Evolutionary conservation across 441 rosid genomes (phyloP).

Genomic region (Erodium moschatum): DNA sequence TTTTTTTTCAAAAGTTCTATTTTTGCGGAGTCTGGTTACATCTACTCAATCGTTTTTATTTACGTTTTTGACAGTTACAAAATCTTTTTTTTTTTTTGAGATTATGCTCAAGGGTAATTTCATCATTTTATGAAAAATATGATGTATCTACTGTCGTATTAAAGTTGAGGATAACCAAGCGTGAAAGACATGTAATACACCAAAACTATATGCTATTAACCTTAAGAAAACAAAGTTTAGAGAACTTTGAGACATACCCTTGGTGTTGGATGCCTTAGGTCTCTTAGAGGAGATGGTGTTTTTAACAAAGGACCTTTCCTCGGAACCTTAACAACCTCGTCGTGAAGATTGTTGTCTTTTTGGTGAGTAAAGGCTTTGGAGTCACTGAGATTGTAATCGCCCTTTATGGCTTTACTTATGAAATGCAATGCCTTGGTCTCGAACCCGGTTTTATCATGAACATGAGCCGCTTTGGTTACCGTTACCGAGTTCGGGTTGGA

Average conservation of each 20-base stretch:
- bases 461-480: slow-evolving; percentile 24
- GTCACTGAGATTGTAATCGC: slow-evolving; percentile 46
- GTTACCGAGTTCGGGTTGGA: slow-evolving; percentile 40
- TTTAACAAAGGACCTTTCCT: slow-evolving; percentile 30
- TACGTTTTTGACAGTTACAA: too few species aligned
- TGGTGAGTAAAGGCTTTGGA: slow-evolving; percentile 34
- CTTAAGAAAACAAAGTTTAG: too few species aligned
- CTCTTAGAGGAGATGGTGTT: slow-evolving; percentile 63
- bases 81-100: too few species aligned
- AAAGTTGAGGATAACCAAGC: too few species aligned
- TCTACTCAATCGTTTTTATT: too few species aligned
- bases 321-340: slow-evolving; percentile 29
- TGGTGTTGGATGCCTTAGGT: slow-evolving; percentile 53
- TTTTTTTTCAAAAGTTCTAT: too few species aligned
- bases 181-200: too few species aligned
- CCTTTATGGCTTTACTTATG: slow-evolving; percentile 79
- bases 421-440: slow-evolving; percentile 81
- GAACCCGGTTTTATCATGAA: slow-evolving; percentile 39
- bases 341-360: slow-evolving; percentile 41
- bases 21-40: too few species aligned
- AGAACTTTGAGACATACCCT: slow-evolving; percentile 41
- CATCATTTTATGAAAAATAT: too few species aligned
- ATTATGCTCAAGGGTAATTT: too few species aligned
- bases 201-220: too few species aligned
- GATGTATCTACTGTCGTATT: too few species aligned